Percentiles rank a stretch among this genome's conserved stretches.
phyloP scores from a whole-genome alignment of 2,329 filamentous ascomycete species.

The Fusarium aywerte region DNA sequence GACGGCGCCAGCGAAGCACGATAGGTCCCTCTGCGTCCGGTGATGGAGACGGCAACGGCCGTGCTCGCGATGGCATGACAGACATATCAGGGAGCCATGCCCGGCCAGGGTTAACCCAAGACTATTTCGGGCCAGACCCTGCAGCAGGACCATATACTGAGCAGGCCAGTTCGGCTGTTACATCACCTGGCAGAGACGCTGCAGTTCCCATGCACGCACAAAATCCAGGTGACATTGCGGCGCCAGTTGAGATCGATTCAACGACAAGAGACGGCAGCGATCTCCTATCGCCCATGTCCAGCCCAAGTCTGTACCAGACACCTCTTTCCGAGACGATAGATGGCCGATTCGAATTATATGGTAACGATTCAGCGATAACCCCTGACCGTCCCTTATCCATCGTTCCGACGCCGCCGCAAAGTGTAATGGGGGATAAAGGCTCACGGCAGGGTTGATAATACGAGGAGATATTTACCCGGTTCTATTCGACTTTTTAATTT shows the following conservation, averaged over 20 bases:
- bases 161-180: conserved; percentile 43
- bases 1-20: conserved; percentile 44
- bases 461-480: conserved; percentile 15
- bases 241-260: conserved; percentile 66
- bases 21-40: conserved; percentile 20
- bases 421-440: conserved; percentile 21
- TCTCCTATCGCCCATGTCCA: conserved; percentile 35
- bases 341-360: conserved; percentile 59
- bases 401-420: conserved; percentile 43
- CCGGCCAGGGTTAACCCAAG: conserved; percentile 51
- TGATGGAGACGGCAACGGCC: conserved; percentile 32
- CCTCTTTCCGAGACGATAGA: conserved; percentile 46
- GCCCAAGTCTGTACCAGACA: conserved; percentile 35
- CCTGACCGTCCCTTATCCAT: conserved; percentile 38
- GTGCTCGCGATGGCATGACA: conserved; percentile 48
- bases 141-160: conserved; percentile 60
- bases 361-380: conserved; percentile 45
- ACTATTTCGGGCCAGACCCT: conserved; percentile 59
- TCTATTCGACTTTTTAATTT: too few species aligned
- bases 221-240: conserved; percentile 60
- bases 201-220: conserved; percentile 59
- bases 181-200: conserved; percentile 49
- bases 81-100: conserved; percentile 47
- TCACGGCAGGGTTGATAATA: conserved; percentile 17
- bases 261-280: conserved; percentile 28